Evolutionary conservation across 108 stramenopile species (phyloP), one percentile per base, ranked within the genome.

Genomic region (Asterionellopsis glacialis): DNA sequence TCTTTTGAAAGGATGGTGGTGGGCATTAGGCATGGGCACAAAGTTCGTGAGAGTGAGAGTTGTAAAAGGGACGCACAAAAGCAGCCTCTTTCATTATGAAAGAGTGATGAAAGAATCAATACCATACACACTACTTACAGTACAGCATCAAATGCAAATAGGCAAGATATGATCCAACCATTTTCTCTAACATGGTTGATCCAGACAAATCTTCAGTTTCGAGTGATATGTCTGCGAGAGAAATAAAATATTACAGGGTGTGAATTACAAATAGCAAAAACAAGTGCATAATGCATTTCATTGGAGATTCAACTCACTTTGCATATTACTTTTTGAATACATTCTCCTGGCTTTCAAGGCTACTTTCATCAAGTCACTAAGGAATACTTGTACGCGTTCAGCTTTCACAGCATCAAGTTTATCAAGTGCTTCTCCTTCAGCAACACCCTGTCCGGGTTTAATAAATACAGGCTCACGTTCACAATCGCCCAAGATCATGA

Each of bases 351-450:
- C 61, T 51, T 69, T 60, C 9, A 73, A 44, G 1, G 26, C 59
- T 24, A 51, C 43, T 3, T n/a, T 53, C 13, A 67, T 51, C 15
- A 23, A 12, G n/a, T 38, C 61, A 18, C 51, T 51, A 16, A 70
- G 26, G 51, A 79, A 67, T 1, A 14, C 56, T 49, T 18, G 59
- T 42, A 83, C 59, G 13, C 83, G 74, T 9, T 47, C 18, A 11
- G 55, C 58, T 50, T 52, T 66, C 43, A 57, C 55, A 24, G 58
- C 59, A 47, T 69, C 55, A 0, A 71, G 56, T 25, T 55, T 45
- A 13, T 64, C 63, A 7, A 33, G 33, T 33, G 33, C 33, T 15
- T 69, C 33, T 40, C 55, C 73, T 52, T 83, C 80, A 13, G 69
- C 50, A 19, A 55, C 41, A 10, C 55, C 69, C 11, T 26, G 11